Evolutionary conservation across 305 asterid species (phyloP), one percentile per base, ranked within the genome.

Genomic region (Fraxinus baroniana): DNA sequence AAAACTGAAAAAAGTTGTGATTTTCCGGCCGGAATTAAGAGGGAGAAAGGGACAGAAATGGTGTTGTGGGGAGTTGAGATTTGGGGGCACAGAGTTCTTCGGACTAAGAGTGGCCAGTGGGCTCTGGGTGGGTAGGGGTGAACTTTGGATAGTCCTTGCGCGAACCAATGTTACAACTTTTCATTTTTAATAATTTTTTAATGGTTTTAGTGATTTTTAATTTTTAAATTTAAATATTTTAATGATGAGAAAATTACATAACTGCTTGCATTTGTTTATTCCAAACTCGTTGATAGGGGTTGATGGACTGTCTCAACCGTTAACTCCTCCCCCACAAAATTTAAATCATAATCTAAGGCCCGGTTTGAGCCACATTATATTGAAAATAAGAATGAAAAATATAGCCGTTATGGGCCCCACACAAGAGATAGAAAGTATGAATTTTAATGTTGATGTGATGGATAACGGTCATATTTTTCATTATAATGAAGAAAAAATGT

Each of bases 131-230:
- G 18, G 32, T 26, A 20, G 10, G 41, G 24, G 30, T 84, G 88
- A 84, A 76, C 88, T 86, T 87, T 86, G 90, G 89, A 84, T 81
- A 77, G 84, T 83, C 89, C 88, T 86, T 86, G 84, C 87, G 89
- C 90, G 84, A 86, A 83, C 82, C 80, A 78, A 78, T 66, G 78
- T 83, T 52, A 62, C 49, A 76, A 78, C 81, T 83, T 80, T 80
- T 71, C 36, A 60, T 82, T 70, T 80, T 79, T 20, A 62, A 60
- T 60, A 6, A n/a, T 5, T 62, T 62, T 62, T 10, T 22, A 62
- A 71, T 83, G 17, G 32, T 20, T 62, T 62, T 62, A 62, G 30
- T 2, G 13, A 79, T 49, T 78, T 79, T 74, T 35, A 12, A 44
- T 44, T 12, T 9, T 60, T 60, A 1, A 7, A 20, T 18, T 18